Evolutionary conservation across 495 filamentous ascomycete species (phyloP).

Genomic region (Copromyces sp.): DNA sequence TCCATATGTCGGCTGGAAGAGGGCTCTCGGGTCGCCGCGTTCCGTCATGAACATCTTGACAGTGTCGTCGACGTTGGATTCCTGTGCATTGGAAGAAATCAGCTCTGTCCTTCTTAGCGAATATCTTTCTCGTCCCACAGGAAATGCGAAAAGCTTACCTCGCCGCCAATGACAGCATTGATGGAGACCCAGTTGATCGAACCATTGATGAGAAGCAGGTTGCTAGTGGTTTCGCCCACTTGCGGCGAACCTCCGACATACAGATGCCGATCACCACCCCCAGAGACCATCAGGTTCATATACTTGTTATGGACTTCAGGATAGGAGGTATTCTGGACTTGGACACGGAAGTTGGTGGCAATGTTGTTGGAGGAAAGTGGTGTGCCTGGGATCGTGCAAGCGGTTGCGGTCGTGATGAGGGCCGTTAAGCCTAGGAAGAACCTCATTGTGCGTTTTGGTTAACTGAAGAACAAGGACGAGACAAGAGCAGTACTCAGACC

Average conservation of each 20-base stretch:
- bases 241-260: constrained; percentile 29
- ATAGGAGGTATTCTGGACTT: constrained; percentile 40
- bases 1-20: constrained; percentile 38
- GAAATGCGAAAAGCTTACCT: constrained; percentile 21
- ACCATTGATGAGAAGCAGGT: constrained; percentile 38
- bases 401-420: constrained; percentile 20
- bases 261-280: constrained; percentile 40
- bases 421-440: not conserved
- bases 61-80: constrained; percentile 39
- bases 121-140: too few species aligned
- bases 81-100: not conserved
- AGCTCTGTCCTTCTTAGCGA: too few species aligned
- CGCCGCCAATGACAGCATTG: constrained; percentile 37
- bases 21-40: constrained; percentile 35
- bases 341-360: constrained; percentile 31
- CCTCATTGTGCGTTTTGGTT: not conserved
- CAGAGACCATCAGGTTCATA: constrained; percentile 40
- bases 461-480: not conserved
- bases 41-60: constrained; percentile 48
- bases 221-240: constrained; percentile 33
- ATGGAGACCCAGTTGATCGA: constrained; percentile 26
- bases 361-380: constrained; percentile 30
- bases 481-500: not conserved
- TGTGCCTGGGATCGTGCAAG: constrained; percentile 29
- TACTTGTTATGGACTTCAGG: constrained; percentile 39